Conservation (phyloP, 805 yeast genomes). For the Candida anglica region DNA sequence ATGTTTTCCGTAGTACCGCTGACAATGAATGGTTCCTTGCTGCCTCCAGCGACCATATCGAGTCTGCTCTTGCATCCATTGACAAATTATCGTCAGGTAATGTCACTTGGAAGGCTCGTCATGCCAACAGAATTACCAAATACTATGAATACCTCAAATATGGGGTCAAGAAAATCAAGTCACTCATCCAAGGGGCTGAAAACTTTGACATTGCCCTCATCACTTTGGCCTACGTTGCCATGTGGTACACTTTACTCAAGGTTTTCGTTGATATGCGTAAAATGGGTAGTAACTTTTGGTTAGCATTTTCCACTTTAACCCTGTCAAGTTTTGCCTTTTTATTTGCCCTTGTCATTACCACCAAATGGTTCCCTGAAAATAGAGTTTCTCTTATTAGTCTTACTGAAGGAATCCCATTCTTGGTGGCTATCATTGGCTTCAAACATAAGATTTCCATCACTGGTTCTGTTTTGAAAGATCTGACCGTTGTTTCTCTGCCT, state of each 20-base stretch:
- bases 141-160: conserved; percentile 49
- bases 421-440: conserved; percentile 89
- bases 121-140: conserved; percentile 51
- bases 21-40: conserved; percentile 42
- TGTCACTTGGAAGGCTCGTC: conserved; percentile 59
- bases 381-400: conserved; percentile 69
- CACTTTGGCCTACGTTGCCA: conserved; percentile 76
- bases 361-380: conserved; percentile 49
- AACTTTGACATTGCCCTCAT: conserved; percentile 80
- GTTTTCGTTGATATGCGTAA: conserved; percentile 73
- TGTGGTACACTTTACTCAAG: conserved; percentile 77
- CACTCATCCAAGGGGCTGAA: conserved; percentile 67
- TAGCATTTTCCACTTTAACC: conserved; percentile 72
- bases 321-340: conserved; percentile 82
- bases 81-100: conserved; percentile 17
- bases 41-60: conserved; percentile 25
- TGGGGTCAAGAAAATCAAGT: conserved; percentile 35
- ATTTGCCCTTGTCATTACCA: conserved; percentile 63
- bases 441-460: conserved; percentile 79
- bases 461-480: conserved; percentile 46
- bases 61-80: conserved; percentile 16
- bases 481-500: conserved; percentile 24
- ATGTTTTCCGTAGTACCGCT: conserved; percentile 36
- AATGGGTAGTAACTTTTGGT: conserved; percentile 83
- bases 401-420: conserved; percentile 89